Conservation (phyloP, 371 early-diverging fungal species). For the Syncephalastrum racemosum region DNA sequence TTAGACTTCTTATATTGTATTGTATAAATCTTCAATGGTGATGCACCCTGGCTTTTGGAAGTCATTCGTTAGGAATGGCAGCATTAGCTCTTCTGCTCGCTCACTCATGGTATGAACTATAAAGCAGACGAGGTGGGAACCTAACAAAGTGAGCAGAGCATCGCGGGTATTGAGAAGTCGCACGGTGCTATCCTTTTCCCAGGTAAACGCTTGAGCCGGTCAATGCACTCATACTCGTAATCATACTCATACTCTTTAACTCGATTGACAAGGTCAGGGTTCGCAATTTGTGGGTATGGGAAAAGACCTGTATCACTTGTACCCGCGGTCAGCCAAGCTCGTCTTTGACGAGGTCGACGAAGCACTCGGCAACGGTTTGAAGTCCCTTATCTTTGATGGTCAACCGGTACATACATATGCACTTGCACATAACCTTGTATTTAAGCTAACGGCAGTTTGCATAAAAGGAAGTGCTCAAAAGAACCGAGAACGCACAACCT, state of each 20-base stretch:
- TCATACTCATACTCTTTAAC: conserved; percentile 12
- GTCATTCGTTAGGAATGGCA: too few species aligned
- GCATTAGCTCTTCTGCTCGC: not conserved
- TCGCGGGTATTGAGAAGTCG: conserved; percentile 53
- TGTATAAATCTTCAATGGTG: too few species aligned
- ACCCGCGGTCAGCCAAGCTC: conserved; percentile 65
- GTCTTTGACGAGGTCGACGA: conserved; percentile 92
- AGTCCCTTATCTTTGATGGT: conserved; percentile 84
- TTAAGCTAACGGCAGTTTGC: not conserved
- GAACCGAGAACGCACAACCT: conserved; percentile 93
- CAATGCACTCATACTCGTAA: not conserved
- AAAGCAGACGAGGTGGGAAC: too few species aligned
- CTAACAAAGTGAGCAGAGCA: conserved; percentile 28
- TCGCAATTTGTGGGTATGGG: conserved; percentile 94
- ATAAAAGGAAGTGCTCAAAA: conserved; percentile 63
- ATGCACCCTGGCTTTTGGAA: too few species aligned
- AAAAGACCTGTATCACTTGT: conserved; percentile 80
- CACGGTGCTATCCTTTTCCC: conserved; percentile 57
- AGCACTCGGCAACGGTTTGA: conserved; percentile 67
- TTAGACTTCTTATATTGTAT: too few species aligned
- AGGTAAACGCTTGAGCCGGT: conserved; percentile 28
- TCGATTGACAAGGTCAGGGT: conserved; percentile 66
- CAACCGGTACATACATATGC: conserved; percentile 53
- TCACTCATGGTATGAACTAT: not conserved
- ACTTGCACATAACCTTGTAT: not conserved